Evolutionary conservation across 2,329 filamentous ascomycete species (phyloP).

Genomic region (Aspergillus cejpii): DNA sequence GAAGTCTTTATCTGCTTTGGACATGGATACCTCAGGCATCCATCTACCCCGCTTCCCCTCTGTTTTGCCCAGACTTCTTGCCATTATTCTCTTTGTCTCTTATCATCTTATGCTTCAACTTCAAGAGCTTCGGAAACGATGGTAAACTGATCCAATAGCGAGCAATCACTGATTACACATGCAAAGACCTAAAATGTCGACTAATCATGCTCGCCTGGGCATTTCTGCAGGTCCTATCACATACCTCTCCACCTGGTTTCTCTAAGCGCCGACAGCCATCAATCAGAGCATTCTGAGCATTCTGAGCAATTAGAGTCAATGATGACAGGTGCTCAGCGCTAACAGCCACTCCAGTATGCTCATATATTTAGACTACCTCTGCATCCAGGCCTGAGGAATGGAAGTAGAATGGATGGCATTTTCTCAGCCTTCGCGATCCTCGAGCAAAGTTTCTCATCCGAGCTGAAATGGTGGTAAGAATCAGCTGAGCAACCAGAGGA

Average conservation of each 20-base stretch:
- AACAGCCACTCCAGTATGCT: slow-evolving; percentile 1
- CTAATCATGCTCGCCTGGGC: not conserved
- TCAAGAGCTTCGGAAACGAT: too few species aligned
- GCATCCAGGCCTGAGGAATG: not conserved
- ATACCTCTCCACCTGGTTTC: not conserved
- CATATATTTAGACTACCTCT: not conserved
- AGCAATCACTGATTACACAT: not conserved
- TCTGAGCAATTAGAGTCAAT: too few species aligned
- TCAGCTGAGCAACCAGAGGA: not conserved
- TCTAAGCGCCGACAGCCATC: slow-evolving; percentile 5
- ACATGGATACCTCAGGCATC: not conserved
- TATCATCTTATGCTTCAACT: too few species aligned
- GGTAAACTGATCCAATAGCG: not conserved
- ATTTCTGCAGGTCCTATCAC: slow-evolving; percentile 11
- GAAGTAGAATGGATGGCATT: not conserved
- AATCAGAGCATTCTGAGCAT: slow-evolving; percentile 6
- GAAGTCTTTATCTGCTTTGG: too few species aligned
- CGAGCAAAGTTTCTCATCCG: not conserved
- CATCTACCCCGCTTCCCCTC: not conserved
- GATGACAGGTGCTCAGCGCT: slow-evolving; percentile 1
- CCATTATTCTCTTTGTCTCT: too few species aligned
- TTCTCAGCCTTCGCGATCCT: not conserved
- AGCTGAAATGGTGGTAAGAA: not conserved
- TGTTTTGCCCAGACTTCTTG: not conserved
- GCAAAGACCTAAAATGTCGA: not conserved